phyloP scores from a whole-genome alignment of 305 asterid genomes.

The Fraxinus velutina region DNA sequence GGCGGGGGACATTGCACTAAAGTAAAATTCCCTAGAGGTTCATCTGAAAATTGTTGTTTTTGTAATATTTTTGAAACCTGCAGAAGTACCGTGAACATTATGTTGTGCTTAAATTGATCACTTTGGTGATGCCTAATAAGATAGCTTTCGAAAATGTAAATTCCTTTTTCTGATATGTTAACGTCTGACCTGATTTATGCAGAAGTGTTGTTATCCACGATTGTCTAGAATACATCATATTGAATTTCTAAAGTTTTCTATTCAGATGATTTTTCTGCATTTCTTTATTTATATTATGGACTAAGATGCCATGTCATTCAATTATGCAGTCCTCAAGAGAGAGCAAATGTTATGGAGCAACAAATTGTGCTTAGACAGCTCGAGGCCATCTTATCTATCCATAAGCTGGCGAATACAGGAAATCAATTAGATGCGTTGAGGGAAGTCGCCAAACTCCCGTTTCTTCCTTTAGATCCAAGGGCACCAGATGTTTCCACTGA shows the following conservation, averaged over 20 bases:
- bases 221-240: background rate
- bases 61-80: background rate
- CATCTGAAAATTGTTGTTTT: background rate
- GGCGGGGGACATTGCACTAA: background rate
- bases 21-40: background rate
- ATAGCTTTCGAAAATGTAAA: background rate
- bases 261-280: background rate
- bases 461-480: slow-evolving; percentile 89
- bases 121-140: background rate
- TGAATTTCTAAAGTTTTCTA: background rate
- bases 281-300: background rate
- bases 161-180: background rate
- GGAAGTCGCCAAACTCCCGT: slow-evolving; percentile 86
- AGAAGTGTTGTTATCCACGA: background rate
- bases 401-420: slow-evolving; percentile 66
- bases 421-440: slow-evolving; percentile 72
- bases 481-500: slow-evolving; percentile 52
- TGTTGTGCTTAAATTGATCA: background rate
- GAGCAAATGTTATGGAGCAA: slow-evolving; percentile 73
- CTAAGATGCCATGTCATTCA: slow-evolving; percentile 5
- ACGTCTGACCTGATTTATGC: background rate
- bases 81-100: background rate
- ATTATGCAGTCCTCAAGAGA: slow-evolving; percentile 75
- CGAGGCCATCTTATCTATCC: slow-evolving; percentile 73
- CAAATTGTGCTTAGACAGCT: slow-evolving; percentile 86